phyloP scores from a whole-genome alignment of 2,329 filamentous ascomycete species.

The Beauveria australis region DNA sequence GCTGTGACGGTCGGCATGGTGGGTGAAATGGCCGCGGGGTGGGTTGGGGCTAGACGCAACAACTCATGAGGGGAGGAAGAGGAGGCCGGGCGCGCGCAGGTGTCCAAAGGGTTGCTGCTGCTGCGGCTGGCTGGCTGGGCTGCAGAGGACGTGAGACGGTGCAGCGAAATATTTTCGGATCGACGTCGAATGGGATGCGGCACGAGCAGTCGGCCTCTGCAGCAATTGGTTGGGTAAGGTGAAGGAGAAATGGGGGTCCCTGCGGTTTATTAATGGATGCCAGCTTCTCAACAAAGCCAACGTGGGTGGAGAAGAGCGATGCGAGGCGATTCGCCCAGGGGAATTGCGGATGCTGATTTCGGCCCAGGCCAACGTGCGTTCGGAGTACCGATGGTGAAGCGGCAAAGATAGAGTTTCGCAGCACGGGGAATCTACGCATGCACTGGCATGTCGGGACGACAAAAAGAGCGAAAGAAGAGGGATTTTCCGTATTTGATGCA shows the following conservation, averaged over 20 bases:
- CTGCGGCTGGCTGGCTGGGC: too few species aligned
- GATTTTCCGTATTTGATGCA: not conserved
- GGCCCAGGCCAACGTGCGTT: too few species aligned
- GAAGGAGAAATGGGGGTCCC: constrained; percentile 3
- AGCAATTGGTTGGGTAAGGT: constrained; percentile 10
- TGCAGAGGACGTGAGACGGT: not conserved
- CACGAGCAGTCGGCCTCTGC: constrained; percentile 2
- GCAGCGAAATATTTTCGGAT: constrained; percentile 8
- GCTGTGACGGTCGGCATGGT: constrained; percentile 31
- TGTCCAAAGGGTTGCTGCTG: not conserved
- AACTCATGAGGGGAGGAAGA: not conserved
- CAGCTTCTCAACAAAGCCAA: constrained; percentile 8
- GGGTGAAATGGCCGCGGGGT: not conserved
- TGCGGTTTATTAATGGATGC: not conserved
- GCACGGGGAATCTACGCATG: too few species aligned
- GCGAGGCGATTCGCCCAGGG: not conserved
- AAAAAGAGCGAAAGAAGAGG: not conserved
- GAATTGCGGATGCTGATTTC: not conserved
- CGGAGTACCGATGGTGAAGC: not conserved
- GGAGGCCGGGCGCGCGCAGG: not conserved
- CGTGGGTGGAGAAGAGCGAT: constrained; percentile 1
- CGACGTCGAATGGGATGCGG: constrained; percentile 2
- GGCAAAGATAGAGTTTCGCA: not conserved
- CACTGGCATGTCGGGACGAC: not conserved
- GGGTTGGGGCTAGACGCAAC: not conserved